phyloP scores from a whole-genome alignment of 2,329 filamentous ascomycete species.

The Seiridium unicorne region DNA sequence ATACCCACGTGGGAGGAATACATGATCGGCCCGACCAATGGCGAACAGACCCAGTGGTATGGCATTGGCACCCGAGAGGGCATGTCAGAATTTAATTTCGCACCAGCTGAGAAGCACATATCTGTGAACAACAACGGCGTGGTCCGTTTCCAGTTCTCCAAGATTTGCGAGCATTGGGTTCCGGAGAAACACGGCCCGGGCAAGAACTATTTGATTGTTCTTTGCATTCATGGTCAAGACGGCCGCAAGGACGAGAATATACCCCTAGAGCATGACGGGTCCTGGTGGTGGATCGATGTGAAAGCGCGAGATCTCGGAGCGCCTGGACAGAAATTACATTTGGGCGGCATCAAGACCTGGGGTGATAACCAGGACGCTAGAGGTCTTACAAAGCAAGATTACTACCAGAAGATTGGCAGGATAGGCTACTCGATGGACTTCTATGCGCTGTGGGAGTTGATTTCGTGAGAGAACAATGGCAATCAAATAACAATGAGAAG shows the following conservation, averaged over 20 bases:
- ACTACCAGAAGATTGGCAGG: constrained; percentile 39
- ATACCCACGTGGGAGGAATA: constrained; percentile 79
- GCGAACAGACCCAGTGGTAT: constrained; percentile 47
- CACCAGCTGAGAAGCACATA: constrained; percentile 60
- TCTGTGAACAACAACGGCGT: constrained; percentile 53
- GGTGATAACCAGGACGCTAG: constrained; percentile 45
- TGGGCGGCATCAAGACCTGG: constrained; percentile 56
- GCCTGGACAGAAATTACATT: constrained; percentile 64
- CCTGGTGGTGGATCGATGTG: constrained; percentile 80
- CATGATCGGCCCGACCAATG: constrained; percentile 57
- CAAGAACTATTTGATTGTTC: constrained; percentile 65
- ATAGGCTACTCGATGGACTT: constrained; percentile 36
- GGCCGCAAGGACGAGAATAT: constrained; percentile 67
- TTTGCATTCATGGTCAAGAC: constrained; percentile 65
- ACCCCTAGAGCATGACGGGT: constrained; percentile 74
- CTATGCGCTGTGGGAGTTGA: constrained; percentile 5
- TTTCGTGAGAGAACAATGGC: not conserved
- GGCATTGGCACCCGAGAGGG: constrained; percentile 47
- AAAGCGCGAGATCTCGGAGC: constrained; percentile 62
- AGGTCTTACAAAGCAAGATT: constrained; percentile 47
- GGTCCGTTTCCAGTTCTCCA: constrained; percentile 78
- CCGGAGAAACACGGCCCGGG: constrained; percentile 66
- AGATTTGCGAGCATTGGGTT: constrained; percentile 80
- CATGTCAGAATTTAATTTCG: constrained; percentile 56
- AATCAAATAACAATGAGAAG: not conserved